phyloP scores from a whole-genome alignment of 352 stramenopile genomes.

The Phytophthora agathidicida region DNA sequence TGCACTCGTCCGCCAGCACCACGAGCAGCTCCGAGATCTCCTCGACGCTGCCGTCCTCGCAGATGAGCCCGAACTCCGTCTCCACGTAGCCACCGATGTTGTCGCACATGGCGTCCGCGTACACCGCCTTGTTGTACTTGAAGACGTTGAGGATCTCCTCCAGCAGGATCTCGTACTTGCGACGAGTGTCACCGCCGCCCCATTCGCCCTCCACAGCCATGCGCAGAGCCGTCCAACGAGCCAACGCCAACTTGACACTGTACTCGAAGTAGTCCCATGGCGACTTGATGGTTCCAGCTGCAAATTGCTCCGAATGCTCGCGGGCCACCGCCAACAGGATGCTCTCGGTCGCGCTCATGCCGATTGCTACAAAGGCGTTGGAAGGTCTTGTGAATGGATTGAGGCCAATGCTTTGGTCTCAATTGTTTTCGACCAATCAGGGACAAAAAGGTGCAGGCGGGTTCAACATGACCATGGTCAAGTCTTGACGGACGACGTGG shows the following conservation, averaged over 20 bases:
- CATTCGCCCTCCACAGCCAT: slow-evolving; percentile 87
- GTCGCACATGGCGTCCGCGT: slow-evolving; percentile 67
- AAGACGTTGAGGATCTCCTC: slow-evolving; percentile 82
- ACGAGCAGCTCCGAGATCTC: slow-evolving; percentile 73
- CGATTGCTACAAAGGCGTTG: not conserved
- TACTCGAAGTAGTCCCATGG: slow-evolving; percentile 89
- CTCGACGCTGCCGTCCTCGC: slow-evolving; percentile 80
- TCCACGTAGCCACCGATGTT: slow-evolving; percentile 82
- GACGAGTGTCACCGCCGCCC: slow-evolving; percentile 77
- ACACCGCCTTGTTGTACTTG: slow-evolving; percentile 81
- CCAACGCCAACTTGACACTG: slow-evolving; percentile 75
- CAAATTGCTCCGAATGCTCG: slow-evolving; percentile 61
- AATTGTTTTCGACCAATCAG: slow-evolving; percentile 21
- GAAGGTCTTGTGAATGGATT: not conserved
- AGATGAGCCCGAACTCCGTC: slow-evolving; percentile 76
- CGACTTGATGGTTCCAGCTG: slow-evolving; percentile 61
- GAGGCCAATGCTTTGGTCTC: slow-evolving; percentile 21
- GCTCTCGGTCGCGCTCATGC: slow-evolving; percentile 52
- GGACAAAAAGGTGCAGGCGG: slow-evolving; percentile 10
- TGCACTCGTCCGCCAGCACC: slow-evolving; percentile 76
- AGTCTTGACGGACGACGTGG: not conserved
- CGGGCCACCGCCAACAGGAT: slow-evolving; percentile 60
- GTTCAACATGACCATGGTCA: slow-evolving; percentile 3
- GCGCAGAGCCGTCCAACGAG: slow-evolving; percentile 82
- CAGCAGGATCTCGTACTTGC: slow-evolving; percentile 85